Base-by-base conservation (phyloP, 139 green algal species). In the Prasinococcaceae sp. region DNA sequence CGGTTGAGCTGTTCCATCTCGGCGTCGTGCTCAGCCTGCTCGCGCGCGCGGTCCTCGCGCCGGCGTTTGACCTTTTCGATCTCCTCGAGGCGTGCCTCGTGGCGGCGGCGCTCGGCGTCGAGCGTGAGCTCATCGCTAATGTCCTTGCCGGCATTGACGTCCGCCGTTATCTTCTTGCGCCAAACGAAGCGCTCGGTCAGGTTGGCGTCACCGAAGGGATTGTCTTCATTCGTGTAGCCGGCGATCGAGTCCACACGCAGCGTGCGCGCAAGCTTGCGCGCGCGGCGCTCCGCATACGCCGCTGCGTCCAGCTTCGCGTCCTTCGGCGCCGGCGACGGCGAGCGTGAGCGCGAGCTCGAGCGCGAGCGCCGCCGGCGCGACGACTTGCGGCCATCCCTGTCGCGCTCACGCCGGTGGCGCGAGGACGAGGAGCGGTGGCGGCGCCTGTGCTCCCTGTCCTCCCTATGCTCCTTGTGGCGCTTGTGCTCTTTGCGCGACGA, bases 121-220 rank as follows among this genome's bases (percentile, higher is more conserved):
- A 65, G 47, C 12, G 60, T 60, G 30, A 95, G 59, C 9, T 93
- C 80, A 24, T n/a, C n/a, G n/a, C 37, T 55, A 10, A 80, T 39
- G 50, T 76, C 64, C 26, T 63, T 61, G 27, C 82, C 80, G 9
- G 53, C 47, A 10, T 48, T 33, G 9, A 92, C 32, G 30, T 88
- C 47, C 50, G 81, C 81, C 63, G 93, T 80, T 24, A 96, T 84
- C 60, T 95, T 96, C 66, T 95, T 95, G 40, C 59, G 54, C 87
- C 87, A 95, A 26, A 96, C 84, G 64, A 96, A 96, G 10, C 59
- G 47, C 41, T 78, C 69, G 4, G 63, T 65, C 22, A 85, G 61
- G 43, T 75, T 81, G 23, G 69, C 26, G 23, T 90, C 81, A 19
- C 72, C 68, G 57, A 90, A 90, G 2, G 73, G 75, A 52, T 90